Base-by-base conservation (phyloP, 208 protist species). In the Crithidia thermophila region DNA sequence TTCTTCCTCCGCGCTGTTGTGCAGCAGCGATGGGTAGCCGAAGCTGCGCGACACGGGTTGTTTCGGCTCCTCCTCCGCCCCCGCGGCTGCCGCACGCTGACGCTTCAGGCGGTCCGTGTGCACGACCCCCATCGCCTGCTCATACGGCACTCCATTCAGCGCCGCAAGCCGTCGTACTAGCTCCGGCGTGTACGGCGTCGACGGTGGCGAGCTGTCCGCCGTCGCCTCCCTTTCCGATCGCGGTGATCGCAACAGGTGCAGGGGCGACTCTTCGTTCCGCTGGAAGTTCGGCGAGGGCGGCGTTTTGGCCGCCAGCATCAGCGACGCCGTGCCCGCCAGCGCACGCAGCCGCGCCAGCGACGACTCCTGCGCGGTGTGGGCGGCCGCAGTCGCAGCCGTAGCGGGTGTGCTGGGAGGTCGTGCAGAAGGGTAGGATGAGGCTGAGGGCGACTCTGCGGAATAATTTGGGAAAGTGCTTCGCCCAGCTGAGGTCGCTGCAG, bases 271-370 rank as follows among this genome's bases (percentile, higher is more conserved):
- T 40, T 73, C 67, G 33, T 66, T 73, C 13, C 25, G 25, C 11
- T 27, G 43, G 20, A 45, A n/a, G 2, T 8, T 4, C 30, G 20
- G 31, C 2, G 59, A 20, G 4, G 51, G 47, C 14, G 21, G 3
- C 23, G 65, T 36, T 7, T 4, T 1, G 31, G 57, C 28, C 11
- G 40, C 23, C 25, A 61, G 34, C 6, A n/a, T 21, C 5, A 74
- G 42, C 4, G 68, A 47, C 8, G 56, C 9, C 18, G 40, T 46
- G 14, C 68, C 52, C 1, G 68, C 68, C 40, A 74, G 31, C 31
- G 68, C 58, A n/a, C 68, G 68, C 49, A 74, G 59, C 21, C 68
- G 60, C 11, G 68, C 59, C 31, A 74, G 68, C 34, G 68, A 66
- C 4, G 59, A 67, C 30, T 66, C 58, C 5, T 47, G 59, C 7